Conservation (phyloP, 129 eudicot genomes). For the carrot (Daucus carota) region DH1_v3.0 NC_030382.2:23091001-23091500, state of each 20-base stretch:
- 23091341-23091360: conserved; percentile 65
- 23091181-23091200: conserved; percentile 74
- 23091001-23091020: background rate
- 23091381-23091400: conserved; percentile 30
- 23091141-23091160: conserved; percentile 78
- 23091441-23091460: background rate
- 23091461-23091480: background rate
- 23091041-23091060: too few species aligned
- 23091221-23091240: conserved; percentile 33
- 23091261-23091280: conserved; percentile 60
- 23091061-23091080: too few species aligned
- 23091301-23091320: conserved; percentile 48
- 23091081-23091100: conserved; percentile 54
- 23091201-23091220: conserved; percentile 45
- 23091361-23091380: conserved; percentile 38
- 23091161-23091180: conserved; percentile 73
- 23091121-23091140: conserved; percentile 68
- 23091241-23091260: conserved; percentile 33
- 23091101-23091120: conserved; percentile 62
- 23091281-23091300: conserved; percentile 88
- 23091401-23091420: conserved; percentile 79
- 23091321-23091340: conserved; percentile 47
- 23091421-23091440: conserved; percentile 76
- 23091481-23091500: background rate
- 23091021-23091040: background rate